A percentile compares a stretch with the other conserved stretches of the same genome.
phyloP scores from a whole-genome alignment of 805 yeast species.

The Suhomyces xylopsoci region DNA sequence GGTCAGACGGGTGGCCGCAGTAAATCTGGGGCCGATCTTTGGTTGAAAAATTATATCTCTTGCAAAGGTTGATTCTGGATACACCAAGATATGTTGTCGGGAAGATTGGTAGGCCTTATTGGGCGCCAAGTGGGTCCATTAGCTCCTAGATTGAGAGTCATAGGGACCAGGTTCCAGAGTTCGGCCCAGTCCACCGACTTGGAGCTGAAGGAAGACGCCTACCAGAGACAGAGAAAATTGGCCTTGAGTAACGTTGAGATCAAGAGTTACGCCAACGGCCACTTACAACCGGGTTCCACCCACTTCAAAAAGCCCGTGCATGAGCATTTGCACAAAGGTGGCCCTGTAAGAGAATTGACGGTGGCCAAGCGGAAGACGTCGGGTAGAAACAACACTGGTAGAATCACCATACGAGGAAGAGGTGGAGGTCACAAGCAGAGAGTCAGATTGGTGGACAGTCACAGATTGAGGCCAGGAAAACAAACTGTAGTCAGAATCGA shows the following conservation, averaged over 20 bases:
- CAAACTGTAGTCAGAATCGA: constrained; percentile 86
- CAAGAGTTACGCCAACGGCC: constrained; percentile 69
- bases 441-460: constrained; percentile 75
- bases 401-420: constrained; percentile 87
- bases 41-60: neutral
- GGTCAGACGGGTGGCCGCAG: neutral
- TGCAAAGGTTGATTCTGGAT: neutral
- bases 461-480: constrained; percentile 62
- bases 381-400: constrained; percentile 88
- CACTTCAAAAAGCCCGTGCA: constrained; percentile 89
- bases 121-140: neutral
- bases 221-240: constrained; percentile 69
- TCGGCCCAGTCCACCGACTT: constrained; percentile 52
- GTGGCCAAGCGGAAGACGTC: constrained; percentile 66
- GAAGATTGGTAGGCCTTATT: constrained; percentile 1
- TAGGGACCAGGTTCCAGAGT: neutral
- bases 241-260: constrained; percentile 67
- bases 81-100: neutral
- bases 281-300: constrained; percentile 77
- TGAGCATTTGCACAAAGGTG: constrained; percentile 81
- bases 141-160: neutral
- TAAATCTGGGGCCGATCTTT: neutral
- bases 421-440: constrained; percentile 97
- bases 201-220: constrained; percentile 73
- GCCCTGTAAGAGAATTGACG: constrained; percentile 76